A percentile compares a stretch with the other conserved stretches of the same genome.
Conservation (phyloP, 1,284 basidiomycete genomes). For the Gymnopus androsaceus region DNA sequence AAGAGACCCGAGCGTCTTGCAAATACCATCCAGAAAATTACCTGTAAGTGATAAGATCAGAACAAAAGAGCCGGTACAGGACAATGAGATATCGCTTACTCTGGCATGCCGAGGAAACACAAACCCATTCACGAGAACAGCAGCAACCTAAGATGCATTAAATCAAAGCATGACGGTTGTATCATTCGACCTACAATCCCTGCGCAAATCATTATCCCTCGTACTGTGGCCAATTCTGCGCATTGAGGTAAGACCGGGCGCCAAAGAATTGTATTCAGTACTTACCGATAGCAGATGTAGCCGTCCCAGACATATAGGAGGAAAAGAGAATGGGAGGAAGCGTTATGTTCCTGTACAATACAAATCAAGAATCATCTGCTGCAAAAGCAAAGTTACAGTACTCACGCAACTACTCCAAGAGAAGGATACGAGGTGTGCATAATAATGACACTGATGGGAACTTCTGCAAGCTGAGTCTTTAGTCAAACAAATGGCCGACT, state of each 20-base stretch:
- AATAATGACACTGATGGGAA: conserved; percentile 50
- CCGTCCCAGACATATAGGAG: conserved; percentile 35
- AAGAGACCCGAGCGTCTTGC: conserved; percentile 41
- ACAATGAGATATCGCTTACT: conserved; percentile 28
- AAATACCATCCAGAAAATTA: conserved; percentile 44
- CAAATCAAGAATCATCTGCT: neutral
- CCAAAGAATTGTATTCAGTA: too few species aligned
- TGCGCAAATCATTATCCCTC: conserved; percentile 44
- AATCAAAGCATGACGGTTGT: too few species aligned
- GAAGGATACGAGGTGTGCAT: conserved; percentile 41
- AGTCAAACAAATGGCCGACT: neutral
- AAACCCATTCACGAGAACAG: conserved; percentile 46
- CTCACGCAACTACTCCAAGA: conserved; percentile 49
- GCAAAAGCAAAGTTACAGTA: conserved; percentile 7
- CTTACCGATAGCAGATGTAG: conserved; percentile 35
- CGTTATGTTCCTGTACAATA: conserved; percentile 40
- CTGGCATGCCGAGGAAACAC: conserved; percentile 52
- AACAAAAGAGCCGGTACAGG: neutral
- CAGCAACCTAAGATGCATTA: too few species aligned
- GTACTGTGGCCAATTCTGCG: conserved; percentile 42
- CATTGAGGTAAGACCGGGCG: neutral
- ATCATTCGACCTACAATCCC: too few species aligned
- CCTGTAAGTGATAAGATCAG: conserved; percentile 27
- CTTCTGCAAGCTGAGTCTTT: conserved; percentile 39
- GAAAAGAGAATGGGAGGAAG: conserved; percentile 47